phyloP scores from a whole-genome alignment of 2,329 filamentous ascomycete species.

The Cladosporium sp. region DNA sequence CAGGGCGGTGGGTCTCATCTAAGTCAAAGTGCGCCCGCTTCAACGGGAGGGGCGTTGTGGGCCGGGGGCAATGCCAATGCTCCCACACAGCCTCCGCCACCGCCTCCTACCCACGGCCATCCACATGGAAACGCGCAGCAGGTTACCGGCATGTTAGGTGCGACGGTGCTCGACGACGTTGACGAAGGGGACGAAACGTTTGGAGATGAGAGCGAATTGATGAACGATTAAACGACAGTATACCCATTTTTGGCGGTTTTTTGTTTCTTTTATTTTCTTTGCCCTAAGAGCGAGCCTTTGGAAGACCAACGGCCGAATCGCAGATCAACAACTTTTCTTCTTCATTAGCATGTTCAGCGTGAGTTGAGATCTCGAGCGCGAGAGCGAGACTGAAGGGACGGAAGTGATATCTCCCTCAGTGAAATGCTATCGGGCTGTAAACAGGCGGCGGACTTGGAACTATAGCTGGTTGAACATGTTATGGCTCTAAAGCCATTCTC shows the following conservation, averaged over 20 bases:
- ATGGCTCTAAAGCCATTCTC: too few species aligned
- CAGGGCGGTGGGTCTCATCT: slow-evolving; percentile 13
- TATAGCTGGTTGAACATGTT: too few species aligned
- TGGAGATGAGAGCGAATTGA: slow-evolving; percentile 41
- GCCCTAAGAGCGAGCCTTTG: too few species aligned
- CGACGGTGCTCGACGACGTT: slow-evolving; percentile 32
- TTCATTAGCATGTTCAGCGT: too few species aligned
- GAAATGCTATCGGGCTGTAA: too few species aligned
- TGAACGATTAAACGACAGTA: slow-evolving; percentile 22
- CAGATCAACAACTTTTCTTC: too few species aligned
- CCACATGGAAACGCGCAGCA: slow-evolving; percentile 23
- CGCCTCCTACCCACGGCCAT: slow-evolving; percentile 4
- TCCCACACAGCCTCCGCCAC: slow-evolving; percentile 1
- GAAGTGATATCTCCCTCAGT: too few species aligned
- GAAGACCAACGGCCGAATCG: too few species aligned
- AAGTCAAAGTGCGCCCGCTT: slow-evolving; percentile 27
- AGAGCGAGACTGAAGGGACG: too few species aligned
- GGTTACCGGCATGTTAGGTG: slow-evolving; percentile 33
- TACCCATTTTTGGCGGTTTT: not conserved
- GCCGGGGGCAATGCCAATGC: slow-evolving; percentile 3
- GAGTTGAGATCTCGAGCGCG: too few species aligned
- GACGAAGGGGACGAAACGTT: slow-evolving; percentile 39
- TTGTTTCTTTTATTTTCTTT: not conserved
- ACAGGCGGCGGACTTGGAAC: too few species aligned
- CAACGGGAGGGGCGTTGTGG: slow-evolving; percentile 21